Percentiles rank a stretch among this genome's conserved stretches.
Evolutionary conservation across 306 rosid species (phyloP).

Genomic region (Nissolia schottii): DNA sequence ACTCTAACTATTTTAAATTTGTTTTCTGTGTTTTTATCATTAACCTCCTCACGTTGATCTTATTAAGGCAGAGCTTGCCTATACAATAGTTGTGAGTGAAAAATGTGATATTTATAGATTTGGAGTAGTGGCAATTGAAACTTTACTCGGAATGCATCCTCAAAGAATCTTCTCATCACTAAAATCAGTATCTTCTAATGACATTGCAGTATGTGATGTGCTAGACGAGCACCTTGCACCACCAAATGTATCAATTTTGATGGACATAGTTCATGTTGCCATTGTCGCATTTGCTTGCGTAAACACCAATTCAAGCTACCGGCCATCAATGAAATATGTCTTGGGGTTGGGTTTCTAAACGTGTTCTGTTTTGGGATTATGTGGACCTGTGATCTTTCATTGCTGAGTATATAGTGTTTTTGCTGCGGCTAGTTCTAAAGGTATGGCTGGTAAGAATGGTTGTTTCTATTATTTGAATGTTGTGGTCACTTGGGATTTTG

Average conservation of each 20-base stretch:
- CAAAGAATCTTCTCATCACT: background rate
- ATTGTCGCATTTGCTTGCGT: background rate
- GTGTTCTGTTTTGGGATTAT: too few relatives aligned
- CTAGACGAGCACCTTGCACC: background rate
- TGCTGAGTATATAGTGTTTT: too few relatives aligned
- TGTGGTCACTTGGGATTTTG: too few relatives aligned
- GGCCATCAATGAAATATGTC: background rate
- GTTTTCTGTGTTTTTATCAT: background rate
- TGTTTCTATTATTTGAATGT: too few relatives aligned
- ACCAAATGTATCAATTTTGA: background rate
- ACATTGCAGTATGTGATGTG: background rate
- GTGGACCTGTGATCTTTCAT: too few relatives aligned
- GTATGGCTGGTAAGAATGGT: too few relatives aligned
- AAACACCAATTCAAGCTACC: background rate
- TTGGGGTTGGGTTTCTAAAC: too few relatives aligned
- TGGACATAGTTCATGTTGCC: background rate
- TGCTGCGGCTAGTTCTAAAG: too few relatives aligned
- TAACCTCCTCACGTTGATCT: background rate
- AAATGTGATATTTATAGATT: slow-evolving; percentile 10
- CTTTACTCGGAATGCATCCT: background rate
- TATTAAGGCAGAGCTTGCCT: background rate
- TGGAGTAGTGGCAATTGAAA: background rate
- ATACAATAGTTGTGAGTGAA: background rate
- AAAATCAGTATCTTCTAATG: background rate
- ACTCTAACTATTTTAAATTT: too few relatives aligned